Conservation (phyloP, 805 yeast genomes). For the Metschnikowia colocasiae region DNA sequence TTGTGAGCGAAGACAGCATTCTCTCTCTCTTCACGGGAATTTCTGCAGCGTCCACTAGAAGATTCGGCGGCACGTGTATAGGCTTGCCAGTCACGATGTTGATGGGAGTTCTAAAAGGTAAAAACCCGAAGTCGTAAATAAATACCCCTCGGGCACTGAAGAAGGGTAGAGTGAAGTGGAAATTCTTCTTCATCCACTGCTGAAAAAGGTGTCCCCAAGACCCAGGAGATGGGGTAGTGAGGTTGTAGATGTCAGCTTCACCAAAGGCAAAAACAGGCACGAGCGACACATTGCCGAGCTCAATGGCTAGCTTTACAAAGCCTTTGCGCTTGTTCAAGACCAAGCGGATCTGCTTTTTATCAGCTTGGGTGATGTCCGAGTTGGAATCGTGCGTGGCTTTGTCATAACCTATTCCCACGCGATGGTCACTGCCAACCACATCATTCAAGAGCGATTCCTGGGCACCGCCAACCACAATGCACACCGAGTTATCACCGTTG, state of each 20-base stretch:
- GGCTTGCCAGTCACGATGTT: slow-evolving; percentile 74
- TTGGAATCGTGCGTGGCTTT: not conserved
- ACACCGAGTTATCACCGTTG: slow-evolving; percentile 66
- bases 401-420: slow-evolving; percentile 34
- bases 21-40: slow-evolving; percentile 23
- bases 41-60: slow-evolving; percentile 29
- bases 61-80: slow-evolving; percentile 48
- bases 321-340: slow-evolving; percentile 81
- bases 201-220: slow-evolving; percentile 56
- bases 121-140: slow-evolving; percentile 85
- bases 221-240: slow-evolving; percentile 39
- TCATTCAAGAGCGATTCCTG: slow-evolving; percentile 69
- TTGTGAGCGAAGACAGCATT: slow-evolving; percentile 26
- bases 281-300: slow-evolving; percentile 67
- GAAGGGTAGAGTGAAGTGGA: slow-evolving; percentile 86
- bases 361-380: slow-evolving; percentile 36
- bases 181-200: slow-evolving; percentile 61
- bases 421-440: slow-evolving; percentile 31
- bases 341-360: slow-evolving; percentile 48
- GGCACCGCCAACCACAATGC: slow-evolving; percentile 95
- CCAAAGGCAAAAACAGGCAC: slow-evolving; percentile 94
- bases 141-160: slow-evolving; percentile 91
- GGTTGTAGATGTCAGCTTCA: slow-evolving; percentile 61
- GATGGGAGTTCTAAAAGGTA: slow-evolving; percentile 82
- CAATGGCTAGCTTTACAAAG: slow-evolving; percentile 80